Evolutionary conservation across 495 filamentous ascomycete genomes (phyloP).

Genomic region (Neurospora sp.): DNA sequence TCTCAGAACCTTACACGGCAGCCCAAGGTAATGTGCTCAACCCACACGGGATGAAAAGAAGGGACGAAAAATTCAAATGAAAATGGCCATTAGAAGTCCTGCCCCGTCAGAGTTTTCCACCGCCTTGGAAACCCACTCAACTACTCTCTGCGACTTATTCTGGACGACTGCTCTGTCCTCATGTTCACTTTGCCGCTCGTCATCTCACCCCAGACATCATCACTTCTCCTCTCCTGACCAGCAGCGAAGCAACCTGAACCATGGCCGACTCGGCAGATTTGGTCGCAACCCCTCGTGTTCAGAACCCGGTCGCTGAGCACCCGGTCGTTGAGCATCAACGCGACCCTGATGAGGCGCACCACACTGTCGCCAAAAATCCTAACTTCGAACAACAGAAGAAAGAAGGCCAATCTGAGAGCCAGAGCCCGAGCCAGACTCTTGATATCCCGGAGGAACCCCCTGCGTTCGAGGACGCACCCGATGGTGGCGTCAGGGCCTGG

Average conservation of each 20-base stretch:
- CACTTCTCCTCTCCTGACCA: neutral
- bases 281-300: neutral
- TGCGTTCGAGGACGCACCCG: slow-evolving; percentile 9
- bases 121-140: neutral
- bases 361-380: neutral
- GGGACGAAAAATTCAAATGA: neutral
- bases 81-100: neutral
- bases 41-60: neutral
- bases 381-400: neutral
- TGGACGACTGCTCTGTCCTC: neutral
- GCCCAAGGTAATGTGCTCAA: neutral
- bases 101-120: neutral
- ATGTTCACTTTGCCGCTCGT: neutral
- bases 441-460: neutral
- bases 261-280: neutral
- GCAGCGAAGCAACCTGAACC: neutral
- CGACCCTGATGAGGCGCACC: neutral
- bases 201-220: neutral
- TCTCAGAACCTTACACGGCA: neutral
- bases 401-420: neutral
- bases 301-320: neutral
- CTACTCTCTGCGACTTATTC: neutral
- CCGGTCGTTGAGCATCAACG: neutral
- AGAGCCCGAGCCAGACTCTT: neutral
- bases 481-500: slow-evolving; percentile 28